Evolutionary conservation across 495 filamentous ascomycete species (phyloP).

Genomic region (Recurvomyces mirabilis): DNA sequence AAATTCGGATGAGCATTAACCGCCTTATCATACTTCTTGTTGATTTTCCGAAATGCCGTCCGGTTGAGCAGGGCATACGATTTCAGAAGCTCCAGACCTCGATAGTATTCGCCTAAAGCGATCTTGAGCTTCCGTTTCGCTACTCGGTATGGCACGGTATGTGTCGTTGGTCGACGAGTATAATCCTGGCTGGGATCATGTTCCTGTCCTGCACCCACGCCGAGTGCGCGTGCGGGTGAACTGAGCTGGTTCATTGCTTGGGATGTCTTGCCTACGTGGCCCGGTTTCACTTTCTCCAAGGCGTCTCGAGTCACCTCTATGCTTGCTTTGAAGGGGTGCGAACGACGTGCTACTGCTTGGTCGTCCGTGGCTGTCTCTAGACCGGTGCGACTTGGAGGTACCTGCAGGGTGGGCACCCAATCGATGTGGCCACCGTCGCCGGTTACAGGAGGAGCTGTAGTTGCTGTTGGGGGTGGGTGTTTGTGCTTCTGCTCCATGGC

Average conservation of each 20-base stretch:
- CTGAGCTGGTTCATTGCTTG: conserved; percentile 43
- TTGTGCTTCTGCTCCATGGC: conserved; percentile 29
- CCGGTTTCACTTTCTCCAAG: conserved; percentile 12
- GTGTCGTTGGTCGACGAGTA: conserved; percentile 27
- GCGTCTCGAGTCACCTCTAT: not conserved
- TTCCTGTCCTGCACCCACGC: not conserved
- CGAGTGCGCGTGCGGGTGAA: conserved; percentile 32
- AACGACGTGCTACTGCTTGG: not conserved
- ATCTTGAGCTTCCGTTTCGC: conserved; percentile 86
- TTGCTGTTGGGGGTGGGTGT: not conserved
- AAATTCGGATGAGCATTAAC: conserved; percentile 63
- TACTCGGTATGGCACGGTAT: conserved; percentile 55
- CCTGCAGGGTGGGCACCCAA: not conserved
- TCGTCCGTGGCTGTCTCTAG: not conserved
- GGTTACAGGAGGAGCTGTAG: not conserved
- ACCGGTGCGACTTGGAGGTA: not conserved
- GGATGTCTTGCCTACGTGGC: conserved; percentile 46
- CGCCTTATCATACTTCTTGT: conserved; percentile 95
- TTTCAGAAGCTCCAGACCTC: conserved; percentile 81
- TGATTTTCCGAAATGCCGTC: conserved; percentile 92
- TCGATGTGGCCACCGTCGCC: not conserved
- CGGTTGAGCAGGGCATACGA: conserved; percentile 80
- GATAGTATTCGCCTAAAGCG: conserved; percentile 84
- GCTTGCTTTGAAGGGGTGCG: not conserved
- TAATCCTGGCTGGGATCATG: conserved; percentile 23